Evolutionary conservation across 441 rosid genomes (phyloP).

Genomic region (Lepidium campestre): DNA sequence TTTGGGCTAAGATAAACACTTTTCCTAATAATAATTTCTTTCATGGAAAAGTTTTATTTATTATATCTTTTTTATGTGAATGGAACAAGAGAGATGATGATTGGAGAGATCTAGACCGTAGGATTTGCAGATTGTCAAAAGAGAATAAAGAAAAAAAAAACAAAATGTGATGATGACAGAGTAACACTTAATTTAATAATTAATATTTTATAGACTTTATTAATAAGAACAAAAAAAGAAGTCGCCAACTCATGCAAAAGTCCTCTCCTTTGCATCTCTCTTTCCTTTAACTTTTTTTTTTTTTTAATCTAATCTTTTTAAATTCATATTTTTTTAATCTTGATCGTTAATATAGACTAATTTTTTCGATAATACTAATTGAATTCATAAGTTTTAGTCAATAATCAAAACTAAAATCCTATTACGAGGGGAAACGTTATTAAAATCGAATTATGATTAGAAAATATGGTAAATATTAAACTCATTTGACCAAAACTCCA

Average conservation of each 20-base stretch:
- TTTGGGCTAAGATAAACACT: too few relatives aligned
- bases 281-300: slow-evolving; percentile 18
- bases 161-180: slow-evolving; percentile 30
- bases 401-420: too few relatives aligned
- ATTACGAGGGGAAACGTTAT: too few relatives aligned
- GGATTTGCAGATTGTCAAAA: slow-evolving; percentile 28
- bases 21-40: background rate
- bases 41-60: background rate
- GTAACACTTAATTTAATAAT: slow-evolving; percentile 17
- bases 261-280: slow-evolving; percentile 4
- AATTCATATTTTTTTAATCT: background rate
- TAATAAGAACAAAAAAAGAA: slow-evolving; percentile 19
- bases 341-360: background rate
- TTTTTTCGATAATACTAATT: too few relatives aligned
- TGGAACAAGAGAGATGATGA: slow-evolving; percentile 10
- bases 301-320: slow-evolving; percentile 1
- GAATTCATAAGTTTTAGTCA: too few relatives aligned
- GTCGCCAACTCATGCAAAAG: slow-evolving; percentile 31
- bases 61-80: background rate
- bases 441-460: too few relatives aligned
- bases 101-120: slow-evolving; percentile 28
- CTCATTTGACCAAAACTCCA: too few relatives aligned
- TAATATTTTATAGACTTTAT: slow-evolving; percentile 5
- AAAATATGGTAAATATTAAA: too few relatives aligned
- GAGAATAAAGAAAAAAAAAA: slow-evolving; percentile 21